Evolutionary conservation across 306 rosid species (phyloP).

Genomic region (Rosa multiflora): DNA sequence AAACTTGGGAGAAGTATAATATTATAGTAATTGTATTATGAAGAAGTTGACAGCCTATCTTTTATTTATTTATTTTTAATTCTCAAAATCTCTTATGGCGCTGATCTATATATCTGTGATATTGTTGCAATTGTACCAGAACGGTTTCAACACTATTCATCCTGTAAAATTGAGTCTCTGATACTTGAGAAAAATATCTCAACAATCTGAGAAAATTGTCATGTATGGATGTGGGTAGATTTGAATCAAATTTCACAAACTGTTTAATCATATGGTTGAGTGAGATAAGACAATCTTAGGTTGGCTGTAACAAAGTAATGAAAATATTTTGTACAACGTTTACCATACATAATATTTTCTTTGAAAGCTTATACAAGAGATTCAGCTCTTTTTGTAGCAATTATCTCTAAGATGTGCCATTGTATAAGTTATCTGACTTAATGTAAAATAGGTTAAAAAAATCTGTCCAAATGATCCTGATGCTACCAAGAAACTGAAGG

Average conservation of each 20-base stretch:
- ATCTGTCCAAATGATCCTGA: conserved; percentile 88
- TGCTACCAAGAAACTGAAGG: conserved; percentile 86
- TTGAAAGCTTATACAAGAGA: neutral
- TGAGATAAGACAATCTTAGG: neutral
- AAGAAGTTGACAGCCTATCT: neutral
- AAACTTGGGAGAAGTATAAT: neutral
- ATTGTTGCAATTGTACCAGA: neutral
- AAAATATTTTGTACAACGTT: neutral
- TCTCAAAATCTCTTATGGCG: neutral
- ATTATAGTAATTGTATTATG: neutral
- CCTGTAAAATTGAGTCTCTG: neutral
- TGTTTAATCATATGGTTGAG: neutral
- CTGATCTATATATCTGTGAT: neutral
- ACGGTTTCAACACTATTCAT: neutral
- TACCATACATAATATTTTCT: neutral
- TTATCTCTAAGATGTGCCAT: conserved; percentile 1
- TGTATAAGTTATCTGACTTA: conserved; percentile 22
- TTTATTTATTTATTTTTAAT: neutral
- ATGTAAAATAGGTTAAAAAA: conserved; percentile 71
- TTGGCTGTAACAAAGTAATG: neutral
- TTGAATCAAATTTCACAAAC: neutral
- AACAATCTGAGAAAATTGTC: neutral
- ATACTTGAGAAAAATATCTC: neutral
- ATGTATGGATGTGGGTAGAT: neutral
- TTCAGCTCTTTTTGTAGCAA: conserved; percentile 1